Evolutionary conservation across 192 early-diverging fungal genomes (phyloP), one percentile per base, ranked within the genome.

Genomic region (Piromyces finnis): DNA sequence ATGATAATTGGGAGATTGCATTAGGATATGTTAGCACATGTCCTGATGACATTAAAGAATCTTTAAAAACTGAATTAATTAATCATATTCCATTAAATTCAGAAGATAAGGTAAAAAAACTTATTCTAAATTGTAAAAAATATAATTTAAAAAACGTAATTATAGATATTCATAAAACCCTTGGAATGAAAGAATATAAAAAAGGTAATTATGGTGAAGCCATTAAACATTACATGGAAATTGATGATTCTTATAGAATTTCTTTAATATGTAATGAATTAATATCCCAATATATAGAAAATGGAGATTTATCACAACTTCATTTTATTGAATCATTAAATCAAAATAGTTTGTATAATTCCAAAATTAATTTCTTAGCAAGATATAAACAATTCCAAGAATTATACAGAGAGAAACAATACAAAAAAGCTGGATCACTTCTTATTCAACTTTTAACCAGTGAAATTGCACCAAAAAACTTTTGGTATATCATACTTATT

Each of bases 171-270:
- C 51, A 68, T 68, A 68, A 68, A n/a, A 68, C 51, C 0, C 51
- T 68, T n/a, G 51, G 51, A 7, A 68, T 68, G 51, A 68, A 68
- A n/a, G 51, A 89, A 80, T 87, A 87, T 82, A 84, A 84, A 39
- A 86, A 84, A 4, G 92, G 91, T 0, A 82, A 88, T 9, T 83
- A 89, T 41, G 90, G 87, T 13, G 87, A 89, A 36, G 92, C 92
- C 0, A 87, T 93, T 39, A 85, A 79, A 27, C 89, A 93, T 79
- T 93, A 90, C 82, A 84, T 87, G 3, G 82, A 85, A 77, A 90
- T 87, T 0, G 78, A 77, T 9, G 92, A 93, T 29, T 78, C 77
- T 22, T 78, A 79, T 17, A 82, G 85, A 13, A 87, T 93, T 16
- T 85, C 85, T 7, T 82, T 81, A 22, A 85, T 93, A 17, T 89